phyloP scores from a whole-genome alignment of 78 protist genomes.

The Chrysochromulina tobinii region DNA sequence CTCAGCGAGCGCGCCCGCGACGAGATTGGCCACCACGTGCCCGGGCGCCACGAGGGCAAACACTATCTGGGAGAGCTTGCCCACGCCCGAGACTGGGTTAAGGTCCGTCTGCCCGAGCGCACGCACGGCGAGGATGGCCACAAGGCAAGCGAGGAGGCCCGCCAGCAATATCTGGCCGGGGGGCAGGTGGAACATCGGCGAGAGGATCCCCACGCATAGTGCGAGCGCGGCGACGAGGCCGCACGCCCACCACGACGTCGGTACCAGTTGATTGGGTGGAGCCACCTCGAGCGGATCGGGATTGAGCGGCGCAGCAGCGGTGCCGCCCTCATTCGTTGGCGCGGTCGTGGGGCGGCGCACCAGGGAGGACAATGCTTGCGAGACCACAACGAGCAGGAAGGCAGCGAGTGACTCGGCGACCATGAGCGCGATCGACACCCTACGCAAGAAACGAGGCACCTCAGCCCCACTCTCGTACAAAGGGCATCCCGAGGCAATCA shows the following conservation, averaged over 20 bases:
- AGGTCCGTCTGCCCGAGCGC: constrained; percentile 79
- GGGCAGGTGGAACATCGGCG: neutral
- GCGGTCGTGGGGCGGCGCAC: no score
- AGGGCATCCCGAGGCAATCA: no score
- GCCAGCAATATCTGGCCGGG: neutral
- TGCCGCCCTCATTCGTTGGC: no score
- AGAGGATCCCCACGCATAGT: constrained; percentile 39
- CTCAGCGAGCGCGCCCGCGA: constrained; percentile 79
- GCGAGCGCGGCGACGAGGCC: constrained; percentile 64
- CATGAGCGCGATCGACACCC: neutral
- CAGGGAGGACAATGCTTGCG: neutral
- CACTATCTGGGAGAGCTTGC: constrained; percentile 74
- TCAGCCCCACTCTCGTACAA: neutral
- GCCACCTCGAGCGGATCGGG: neutral
- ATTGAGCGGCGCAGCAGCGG: no score
- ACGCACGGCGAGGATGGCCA: constrained; percentile 27
- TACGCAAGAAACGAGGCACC: neutral
- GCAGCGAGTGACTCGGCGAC: neutral
- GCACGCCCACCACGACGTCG: constrained; percentile 62
- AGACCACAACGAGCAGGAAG: neutral
- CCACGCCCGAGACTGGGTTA: constrained; percentile 78
- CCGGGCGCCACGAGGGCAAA: constrained; percentile 67
- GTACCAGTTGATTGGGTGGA: constrained; percentile 48
- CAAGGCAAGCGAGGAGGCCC: neutral
- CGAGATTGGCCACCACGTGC: constrained; percentile 64